Evolutionary conservation across 495 filamentous ascomycete species (phyloP).

Genomic region (Hypoxylon cercidicola): DNA sequence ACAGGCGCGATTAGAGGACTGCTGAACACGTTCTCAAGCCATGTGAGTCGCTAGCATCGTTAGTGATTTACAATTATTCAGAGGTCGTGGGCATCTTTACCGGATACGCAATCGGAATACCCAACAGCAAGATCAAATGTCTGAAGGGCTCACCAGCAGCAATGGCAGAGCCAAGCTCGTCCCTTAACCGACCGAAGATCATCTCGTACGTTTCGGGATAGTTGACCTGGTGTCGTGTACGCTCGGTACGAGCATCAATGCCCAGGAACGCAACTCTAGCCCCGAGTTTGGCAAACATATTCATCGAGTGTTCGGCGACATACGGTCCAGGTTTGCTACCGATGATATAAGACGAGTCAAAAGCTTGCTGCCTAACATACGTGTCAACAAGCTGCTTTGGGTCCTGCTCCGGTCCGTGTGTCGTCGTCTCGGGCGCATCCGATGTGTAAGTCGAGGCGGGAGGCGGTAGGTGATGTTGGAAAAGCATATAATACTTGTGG

Average conservation of each 20-base stretch:
- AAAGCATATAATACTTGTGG: slow-evolving; percentile 91
- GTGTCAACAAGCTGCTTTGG: slow-evolving; percentile 73
- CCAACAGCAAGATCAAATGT: slow-evolving; percentile 86
- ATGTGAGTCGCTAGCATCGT: slow-evolving; percentile 73
- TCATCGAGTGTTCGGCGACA: slow-evolving; percentile 81
- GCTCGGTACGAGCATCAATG: slow-evolving; percentile 90
- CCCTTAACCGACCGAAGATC: slow-evolving; percentile 75
- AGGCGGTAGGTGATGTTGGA: slow-evolving; percentile 91
- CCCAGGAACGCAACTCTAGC: slow-evolving; percentile 85
- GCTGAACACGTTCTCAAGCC: slow-evolving; percentile 88
- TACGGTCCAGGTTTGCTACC: slow-evolving; percentile 80
- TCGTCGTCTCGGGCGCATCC: slow-evolving; percentile 41
- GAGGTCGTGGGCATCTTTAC: slow-evolving; percentile 42
- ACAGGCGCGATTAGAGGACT: slow-evolving; percentile 87
- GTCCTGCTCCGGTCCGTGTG: slow-evolving; percentile 64
- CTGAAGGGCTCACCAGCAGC: slow-evolving; percentile 67
- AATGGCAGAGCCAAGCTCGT: slow-evolving; percentile 70
- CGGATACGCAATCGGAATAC: slow-evolving; percentile 94
- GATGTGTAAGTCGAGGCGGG: slow-evolving; percentile 86
- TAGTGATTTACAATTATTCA: slow-evolving; percentile 3
- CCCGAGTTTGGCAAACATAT: slow-evolving; percentile 85
- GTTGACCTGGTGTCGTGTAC: slow-evolving; percentile 91
- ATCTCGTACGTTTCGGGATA: slow-evolving; percentile 88
- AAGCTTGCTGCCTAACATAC: slow-evolving; percentile 68
- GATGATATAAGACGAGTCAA: slow-evolving; percentile 81